Percentiles rank a stretch among this genome's conserved stretches.
These are phyloP conservation scores for Didymella sp. DNA, from an alignment of 2,329 filamentous ascomycete species.

Conservation along the genomic window DNA sequence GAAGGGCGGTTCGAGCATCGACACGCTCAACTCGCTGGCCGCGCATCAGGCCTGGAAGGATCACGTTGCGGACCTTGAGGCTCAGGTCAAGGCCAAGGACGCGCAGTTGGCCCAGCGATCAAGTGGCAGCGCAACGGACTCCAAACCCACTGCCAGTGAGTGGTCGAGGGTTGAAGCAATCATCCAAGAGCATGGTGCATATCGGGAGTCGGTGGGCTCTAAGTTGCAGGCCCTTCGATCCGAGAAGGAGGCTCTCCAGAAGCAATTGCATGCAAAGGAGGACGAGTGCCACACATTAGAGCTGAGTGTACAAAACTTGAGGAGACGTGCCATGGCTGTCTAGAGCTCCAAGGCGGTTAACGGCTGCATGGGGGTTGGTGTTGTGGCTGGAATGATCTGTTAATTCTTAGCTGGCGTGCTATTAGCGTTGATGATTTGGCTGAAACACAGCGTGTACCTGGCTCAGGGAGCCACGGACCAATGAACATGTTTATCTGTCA, in stretches of 20 bases:
- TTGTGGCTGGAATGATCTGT: conserved; percentile 7
- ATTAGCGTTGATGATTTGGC: conserved; percentile 7
- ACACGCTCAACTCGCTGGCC: conserved; percentile 44
- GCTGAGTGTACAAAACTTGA: conserved; percentile 44
- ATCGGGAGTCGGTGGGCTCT: conserved; percentile 48
- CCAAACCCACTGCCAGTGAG: conserved; percentile 24
- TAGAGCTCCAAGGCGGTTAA: not conserved
- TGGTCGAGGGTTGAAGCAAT: conserved; percentile 50
- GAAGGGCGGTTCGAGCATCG: conserved; percentile 38
- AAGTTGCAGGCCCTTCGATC: conserved; percentile 49
- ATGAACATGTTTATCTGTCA: not conserved
- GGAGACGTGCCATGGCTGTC: conserved; percentile 29
- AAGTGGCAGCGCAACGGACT: conserved; percentile 13
- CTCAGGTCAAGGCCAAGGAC: conserved; percentile 42
- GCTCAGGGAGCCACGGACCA: conserved; percentile 12
- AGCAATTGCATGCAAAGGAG: conserved; percentile 49
- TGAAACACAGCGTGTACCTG: conserved; percentile 3
- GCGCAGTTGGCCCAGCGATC: conserved; percentile 35
- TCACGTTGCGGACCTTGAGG: conserved; percentile 39
- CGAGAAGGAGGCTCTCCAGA: conserved; percentile 52
- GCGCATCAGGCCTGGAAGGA: conserved; percentile 49
- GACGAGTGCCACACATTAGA: conserved; percentile 51
- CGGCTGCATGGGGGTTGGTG: conserved; percentile 1
- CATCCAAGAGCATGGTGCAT: conserved; percentile 50
- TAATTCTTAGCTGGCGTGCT: not conserved